Evolutionary conservation across 1,284 basidiomycete species (phyloP).

Genomic region (Mycena sp.): DNA sequence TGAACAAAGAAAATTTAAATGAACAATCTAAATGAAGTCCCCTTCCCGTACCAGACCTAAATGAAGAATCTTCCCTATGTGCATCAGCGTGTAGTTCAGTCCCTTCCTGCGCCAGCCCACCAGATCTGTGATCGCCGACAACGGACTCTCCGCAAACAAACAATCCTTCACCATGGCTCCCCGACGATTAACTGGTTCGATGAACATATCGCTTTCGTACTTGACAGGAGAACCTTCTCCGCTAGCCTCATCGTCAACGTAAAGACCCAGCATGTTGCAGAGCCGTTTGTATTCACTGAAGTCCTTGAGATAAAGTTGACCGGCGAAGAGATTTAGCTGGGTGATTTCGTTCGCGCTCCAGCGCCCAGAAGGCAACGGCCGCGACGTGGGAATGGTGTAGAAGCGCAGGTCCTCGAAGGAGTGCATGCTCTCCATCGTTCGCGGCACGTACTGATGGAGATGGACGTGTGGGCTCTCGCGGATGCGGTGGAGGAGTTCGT

Average conservation of each 20-base stretch:
- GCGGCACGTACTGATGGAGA: slow-evolving; percentile 13
- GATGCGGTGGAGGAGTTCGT: slow-evolving; percentile 12
- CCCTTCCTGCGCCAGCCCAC: slow-evolving; percentile 34
- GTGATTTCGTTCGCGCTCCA: slow-evolving; percentile 2
- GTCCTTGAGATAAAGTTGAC: slow-evolving; percentile 10
- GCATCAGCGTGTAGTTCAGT: slow-evolving; percentile 30
- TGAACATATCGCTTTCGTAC: slow-evolving; percentile 21
- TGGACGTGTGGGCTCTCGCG: neutral
- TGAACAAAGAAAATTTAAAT: too few species aligned
- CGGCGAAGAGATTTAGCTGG: slow-evolving; percentile 20
- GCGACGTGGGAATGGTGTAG: slow-evolving; percentile 1
- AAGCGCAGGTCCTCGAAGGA: slow-evolving; percentile 15
- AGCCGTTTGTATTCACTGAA: slow-evolving; percentile 2
- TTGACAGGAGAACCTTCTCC: slow-evolving; percentile 2
- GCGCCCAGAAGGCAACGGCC: neutral
- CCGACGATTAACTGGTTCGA: slow-evolving; percentile 5
- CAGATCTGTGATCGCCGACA: slow-evolving; percentile 28
- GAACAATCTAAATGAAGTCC: slow-evolving; percentile 4
- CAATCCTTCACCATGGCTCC: slow-evolving; percentile 2
- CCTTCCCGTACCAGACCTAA: neutral
- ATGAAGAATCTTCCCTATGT: slow-evolving; percentile 34
- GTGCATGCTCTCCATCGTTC: slow-evolving; percentile 7
- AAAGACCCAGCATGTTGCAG: slow-evolving; percentile 17
- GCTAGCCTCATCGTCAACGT: slow-evolving; percentile 11
- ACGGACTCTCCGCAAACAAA: slow-evolving; percentile 31